phyloP scores from a whole-genome alignment of 2,329 filamentous ascomycete genomes.

The Colletotrichum orchidophilum region DNA sequence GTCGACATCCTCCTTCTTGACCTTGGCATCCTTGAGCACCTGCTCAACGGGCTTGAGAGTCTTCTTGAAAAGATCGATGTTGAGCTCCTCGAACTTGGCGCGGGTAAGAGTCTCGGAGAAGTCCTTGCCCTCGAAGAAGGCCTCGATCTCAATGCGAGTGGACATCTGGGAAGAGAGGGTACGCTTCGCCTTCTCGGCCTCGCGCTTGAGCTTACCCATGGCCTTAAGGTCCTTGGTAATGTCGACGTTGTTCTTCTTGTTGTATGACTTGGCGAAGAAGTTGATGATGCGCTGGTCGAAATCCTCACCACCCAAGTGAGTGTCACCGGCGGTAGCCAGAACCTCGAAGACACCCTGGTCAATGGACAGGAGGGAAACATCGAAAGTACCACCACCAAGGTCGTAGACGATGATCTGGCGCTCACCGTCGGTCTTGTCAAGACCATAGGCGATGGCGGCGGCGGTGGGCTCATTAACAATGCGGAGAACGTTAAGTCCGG shows the following conservation, averaged over 20 bases:
- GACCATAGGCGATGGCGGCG: conserved; percentile 92
- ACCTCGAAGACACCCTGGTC: conserved; percentile 96
- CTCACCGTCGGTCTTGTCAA: conserved; percentile 86
- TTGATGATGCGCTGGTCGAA: conserved; percentile 98
- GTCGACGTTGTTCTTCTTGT: conserved; percentile 96
- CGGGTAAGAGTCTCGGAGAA: conserved; percentile 98
- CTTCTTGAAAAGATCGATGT: conserved; percentile 99
- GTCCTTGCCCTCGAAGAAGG: conserved; percentile 95
- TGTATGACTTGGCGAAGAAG: conserved; percentile 96
- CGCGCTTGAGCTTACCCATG: conserved; percentile 99
- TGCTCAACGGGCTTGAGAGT: conserved; percentile 98
- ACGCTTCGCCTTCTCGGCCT: conserved; percentile 99
- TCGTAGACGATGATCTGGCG: conserved; percentile 93
- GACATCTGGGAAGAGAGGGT: conserved; percentile 95
- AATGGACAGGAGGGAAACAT: conserved; percentile 92
- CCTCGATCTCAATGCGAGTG: conserved; percentile 94
- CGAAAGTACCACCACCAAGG: conserved; percentile 93
- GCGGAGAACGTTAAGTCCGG: conserved; percentile 93
- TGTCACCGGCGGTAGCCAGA: conserved; percentile 93
- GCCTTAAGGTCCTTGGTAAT: conserved; percentile 95
- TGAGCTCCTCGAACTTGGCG: conserved; percentile 99
- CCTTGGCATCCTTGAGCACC: conserved; percentile 97
- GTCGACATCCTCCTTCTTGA: conserved; percentile 94
- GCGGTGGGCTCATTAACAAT: conserved; percentile 97
- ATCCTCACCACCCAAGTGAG: conserved; percentile 97